phyloP scores from a whole-genome alignment of 805 yeast genomes.

The Wickerhamiella kazuoi region DNA sequence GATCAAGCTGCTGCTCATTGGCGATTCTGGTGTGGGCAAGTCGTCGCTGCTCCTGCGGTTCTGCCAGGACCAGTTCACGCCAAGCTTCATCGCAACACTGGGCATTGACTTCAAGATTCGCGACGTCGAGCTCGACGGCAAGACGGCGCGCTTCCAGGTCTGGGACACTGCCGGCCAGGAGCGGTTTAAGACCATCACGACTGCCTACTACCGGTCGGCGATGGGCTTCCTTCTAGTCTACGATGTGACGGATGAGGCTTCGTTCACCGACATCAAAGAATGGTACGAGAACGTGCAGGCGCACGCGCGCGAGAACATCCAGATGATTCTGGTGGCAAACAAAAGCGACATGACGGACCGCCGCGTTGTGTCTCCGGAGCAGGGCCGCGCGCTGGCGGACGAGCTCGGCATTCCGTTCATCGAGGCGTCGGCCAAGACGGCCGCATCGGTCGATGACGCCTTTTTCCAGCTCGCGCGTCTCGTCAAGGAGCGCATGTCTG shows the following conservation, averaged over 20 bases:
- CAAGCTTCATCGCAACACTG: constrained; percentile 90
- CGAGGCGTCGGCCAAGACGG: constrained; percentile 93
- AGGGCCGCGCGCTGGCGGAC: constrained; percentile 76
- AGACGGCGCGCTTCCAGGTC: constrained; percentile 90
- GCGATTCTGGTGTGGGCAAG: constrained; percentile 98
- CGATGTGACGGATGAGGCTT: constrained; percentile 93
- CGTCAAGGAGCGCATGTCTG: constrained; percentile 59
- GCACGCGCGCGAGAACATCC: constrained; percentile 93
- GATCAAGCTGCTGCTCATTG: constrained; percentile 83
- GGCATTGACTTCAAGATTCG: constrained; percentile 81
- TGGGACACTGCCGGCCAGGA: constrained; percentile 99
- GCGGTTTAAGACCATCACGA: constrained; percentile 92
- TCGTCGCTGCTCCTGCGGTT: constrained; percentile 87
- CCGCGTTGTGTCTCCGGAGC: constrained; percentile 75
- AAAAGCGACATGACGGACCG: constrained; percentile 81
- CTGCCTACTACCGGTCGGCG: constrained; percentile 96
- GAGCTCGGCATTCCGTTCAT: constrained; percentile 79
- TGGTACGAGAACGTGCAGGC: constrained; percentile 95
- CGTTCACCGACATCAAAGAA: constrained; percentile 79
- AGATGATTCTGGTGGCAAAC: constrained; percentile 85
- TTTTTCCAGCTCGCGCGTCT: constrained; percentile 77
- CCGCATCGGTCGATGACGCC: constrained; percentile 78
- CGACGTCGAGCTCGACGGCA: constrained; percentile 72
- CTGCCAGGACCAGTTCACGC: constrained; percentile 94
- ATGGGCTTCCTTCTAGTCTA: constrained; percentile 95